Evolutionary conservation across 306 rosid species (phyloP).

Genomic region (Benincasa hispida): DNA sequence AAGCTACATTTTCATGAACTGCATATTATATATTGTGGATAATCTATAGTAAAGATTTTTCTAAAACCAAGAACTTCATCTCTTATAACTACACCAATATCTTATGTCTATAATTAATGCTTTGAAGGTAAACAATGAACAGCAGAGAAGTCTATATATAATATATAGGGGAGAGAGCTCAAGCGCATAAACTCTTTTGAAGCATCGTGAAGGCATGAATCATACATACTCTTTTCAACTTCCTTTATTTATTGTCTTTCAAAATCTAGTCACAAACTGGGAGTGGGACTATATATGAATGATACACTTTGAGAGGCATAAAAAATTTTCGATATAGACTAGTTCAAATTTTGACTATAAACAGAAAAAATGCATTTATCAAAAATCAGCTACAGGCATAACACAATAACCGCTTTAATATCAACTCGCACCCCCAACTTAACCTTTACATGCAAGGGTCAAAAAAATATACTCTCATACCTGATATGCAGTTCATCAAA

Average conservation of each 20-base stretch:
- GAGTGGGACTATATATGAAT: conserved; percentile 34
- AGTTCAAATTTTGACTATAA: neutral
- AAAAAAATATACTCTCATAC: conserved; percentile 16
- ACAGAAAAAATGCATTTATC: conserved; percentile 12
- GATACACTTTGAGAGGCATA: conserved; percentile 25
- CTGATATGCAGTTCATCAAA: conserved; percentile 21
- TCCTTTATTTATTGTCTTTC: conserved; percentile 39
- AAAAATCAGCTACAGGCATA: conserved; percentile 34
- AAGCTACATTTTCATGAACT: neutral
- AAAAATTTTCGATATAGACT: conserved; percentile 13
- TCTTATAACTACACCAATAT: neutral
- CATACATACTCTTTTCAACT: neutral
- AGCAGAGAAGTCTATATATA: neutral
- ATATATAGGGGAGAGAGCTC: neutral
- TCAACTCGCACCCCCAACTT: conserved; percentile 16
- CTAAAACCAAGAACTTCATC: neutral
- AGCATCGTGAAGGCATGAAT: neutral
- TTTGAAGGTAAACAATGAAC: neutral
- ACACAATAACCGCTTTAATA: conserved; percentile 36
- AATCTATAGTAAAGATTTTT: neutral
- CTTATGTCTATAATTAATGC: neutral
- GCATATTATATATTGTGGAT: neutral
- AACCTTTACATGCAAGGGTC: conserved; percentile 20
- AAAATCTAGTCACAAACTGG: conserved; percentile 20
- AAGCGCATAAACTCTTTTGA: neutral